A percentile compares a stretch with the other conserved stretches of the same genome.
These are phyloP conservation scores for Pythium periplocum DNA, from an alignment of 352 stramenopile species.

Conservation along the genomic window DNA sequence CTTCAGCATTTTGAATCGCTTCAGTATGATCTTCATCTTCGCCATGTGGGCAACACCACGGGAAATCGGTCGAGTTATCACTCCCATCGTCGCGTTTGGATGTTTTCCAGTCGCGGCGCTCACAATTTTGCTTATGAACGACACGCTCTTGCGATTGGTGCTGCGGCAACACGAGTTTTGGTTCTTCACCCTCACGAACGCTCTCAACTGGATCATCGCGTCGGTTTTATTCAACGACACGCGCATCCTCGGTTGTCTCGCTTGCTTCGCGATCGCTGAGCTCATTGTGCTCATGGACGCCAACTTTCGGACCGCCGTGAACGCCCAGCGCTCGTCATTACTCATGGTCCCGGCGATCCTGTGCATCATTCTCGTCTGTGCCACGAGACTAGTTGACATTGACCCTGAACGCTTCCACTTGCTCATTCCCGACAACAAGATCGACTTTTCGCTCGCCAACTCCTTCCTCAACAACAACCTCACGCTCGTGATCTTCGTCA, in stretches of 20 bases:
- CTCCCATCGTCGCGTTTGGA: constrained; percentile 3
- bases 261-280: constrained; percentile 12
- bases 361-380: constrained; percentile 12
- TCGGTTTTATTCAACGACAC: constrained; percentile 10
- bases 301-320: constrained; percentile 18
- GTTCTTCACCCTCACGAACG: constrained; percentile 20
- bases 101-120: constrained; percentile 7
- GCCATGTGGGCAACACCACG: constrained; percentile 9
- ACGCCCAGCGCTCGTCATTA: constrained; percentile 1
- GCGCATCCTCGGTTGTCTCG: constrained; percentile 9
- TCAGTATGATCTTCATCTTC: constrained; percentile 14
- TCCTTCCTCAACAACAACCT: constrained; percentile 22
- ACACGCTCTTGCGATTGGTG: constrained; percentile 9
- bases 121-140: constrained; percentile 13
- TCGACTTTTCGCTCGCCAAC: constrained; percentile 17
- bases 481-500: constrained; percentile 19
- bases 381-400: constrained; percentile 13
- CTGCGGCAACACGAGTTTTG: constrained; percentile 20
- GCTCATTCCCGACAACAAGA: constrained; percentile 11
- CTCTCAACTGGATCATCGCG: constrained; percentile 13
- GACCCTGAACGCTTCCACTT: constrained; percentile 8
- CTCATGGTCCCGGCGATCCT: constrained; percentile 13
- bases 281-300: constrained; percentile 19
- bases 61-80: constrained; percentile 1
- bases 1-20: constrained; percentile 17